Base-by-base conservation (phyloP, 306 rosid species). In the Cucurbita maxima region DNA sequence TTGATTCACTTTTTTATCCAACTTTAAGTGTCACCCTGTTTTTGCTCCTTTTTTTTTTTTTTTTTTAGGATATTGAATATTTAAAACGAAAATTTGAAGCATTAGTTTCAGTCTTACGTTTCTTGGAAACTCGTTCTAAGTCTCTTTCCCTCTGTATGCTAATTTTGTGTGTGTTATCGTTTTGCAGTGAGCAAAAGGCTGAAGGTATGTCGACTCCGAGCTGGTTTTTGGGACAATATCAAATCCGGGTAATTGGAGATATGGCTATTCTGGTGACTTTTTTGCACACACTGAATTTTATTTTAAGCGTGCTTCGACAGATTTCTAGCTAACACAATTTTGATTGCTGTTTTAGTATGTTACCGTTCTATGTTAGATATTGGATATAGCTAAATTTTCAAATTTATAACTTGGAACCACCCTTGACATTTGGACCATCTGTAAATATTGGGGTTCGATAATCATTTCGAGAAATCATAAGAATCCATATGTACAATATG, bases 191-290 rank as follows among this genome's bases (percentile, higher is more conserved):
- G 84, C 37, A 86, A 71, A 82, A 88, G 81, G 85, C 75, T 79
- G 6, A 88, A 70, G 74, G 57, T 75, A 79, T 87, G 80, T 79
- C 86, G 76, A 77, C 86, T 88, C 79, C 88, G 78, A 73, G 88
- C 96, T 82, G 84, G 92, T 77, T 91, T 91, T 52, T 94, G 99
- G 99, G 97, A 94, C 38, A 87, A 92, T 61, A 87, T 94, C 77
- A 94, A 84, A 83, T 87, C 99, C 75, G 97, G 99, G 99, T 94
- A 89, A 59, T 50, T 77, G 76, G 52, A 22, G 18, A 72, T 76
- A 38, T 38, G 30, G 71, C n/a, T 63, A 45, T 57, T 25, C 57
- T 58, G 41, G 48, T 53, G 56, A 54, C 40, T 57, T 50, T 68
- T 68, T 68, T 68, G 73, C 73, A 47, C 56, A 68, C 73, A 14